Percentiles rank a stretch among this genome's conserved stretches.
Conservation (phyloP, 108 stramenopile genomes). For the Asterionellopsis glacialis region DNA sequence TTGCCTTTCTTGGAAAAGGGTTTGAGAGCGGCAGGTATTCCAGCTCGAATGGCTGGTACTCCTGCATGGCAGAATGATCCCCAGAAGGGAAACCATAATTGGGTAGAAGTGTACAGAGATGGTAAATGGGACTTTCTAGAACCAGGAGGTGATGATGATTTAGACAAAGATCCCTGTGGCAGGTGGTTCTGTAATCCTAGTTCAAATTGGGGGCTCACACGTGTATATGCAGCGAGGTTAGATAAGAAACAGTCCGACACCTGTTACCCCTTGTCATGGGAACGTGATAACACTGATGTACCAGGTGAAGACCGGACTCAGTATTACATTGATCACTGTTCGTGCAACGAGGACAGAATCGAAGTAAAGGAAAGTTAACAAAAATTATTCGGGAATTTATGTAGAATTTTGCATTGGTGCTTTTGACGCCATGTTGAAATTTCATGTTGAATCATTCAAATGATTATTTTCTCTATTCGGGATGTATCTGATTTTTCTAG, state of each 20-base stretch:
- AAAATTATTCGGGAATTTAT: no score
- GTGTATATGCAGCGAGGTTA: constrained; percentile 68
- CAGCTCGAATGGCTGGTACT: constrained; percentile 80
- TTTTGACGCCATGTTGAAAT: no score
- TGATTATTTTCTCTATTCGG: no score
- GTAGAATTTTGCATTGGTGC: no score
- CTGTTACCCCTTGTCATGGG: constrained; percentile 84
- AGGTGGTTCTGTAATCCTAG: constrained; percentile 83
- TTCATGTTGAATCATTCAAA: no score
- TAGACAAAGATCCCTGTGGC: constrained; percentile 69
- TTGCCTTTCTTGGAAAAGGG: no score
- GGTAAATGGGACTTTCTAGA: constrained; percentile 79
- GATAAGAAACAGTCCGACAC: constrained; percentile 12
- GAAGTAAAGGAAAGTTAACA: no score
- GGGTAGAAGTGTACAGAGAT: constrained; percentile 79
- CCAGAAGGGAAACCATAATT: constrained; percentile 86
- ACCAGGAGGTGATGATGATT: constrained; percentile 52
- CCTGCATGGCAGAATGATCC: constrained; percentile 77
- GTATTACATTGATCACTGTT: constrained; percentile 55
- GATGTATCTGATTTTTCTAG: no score
- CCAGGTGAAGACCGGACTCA: constrained; percentile 69
- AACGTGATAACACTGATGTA: constrained; percentile 55
- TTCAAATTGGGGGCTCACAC: constrained; percentile 16
- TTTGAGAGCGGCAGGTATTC: constrained; percentile 65
- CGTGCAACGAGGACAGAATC: background rate